Conservation (phyloP, 441 rosid species). For the Erysimum pusillum region DNA sequence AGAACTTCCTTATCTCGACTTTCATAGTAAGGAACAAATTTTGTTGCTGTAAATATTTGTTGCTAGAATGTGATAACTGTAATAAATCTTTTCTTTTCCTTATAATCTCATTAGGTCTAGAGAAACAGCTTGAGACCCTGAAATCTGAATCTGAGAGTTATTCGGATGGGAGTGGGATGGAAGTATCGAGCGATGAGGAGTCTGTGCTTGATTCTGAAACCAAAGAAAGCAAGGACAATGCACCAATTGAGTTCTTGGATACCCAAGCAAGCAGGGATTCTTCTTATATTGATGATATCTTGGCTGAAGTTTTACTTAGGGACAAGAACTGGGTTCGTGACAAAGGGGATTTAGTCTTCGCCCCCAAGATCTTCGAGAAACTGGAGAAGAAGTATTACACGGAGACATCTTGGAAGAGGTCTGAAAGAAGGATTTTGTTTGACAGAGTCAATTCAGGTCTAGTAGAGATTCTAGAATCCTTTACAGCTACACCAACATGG, state of each 20-base stretch:
- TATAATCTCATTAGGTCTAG: slow-evolving; percentile 51
- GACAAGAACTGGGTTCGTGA: slow-evolving; percentile 42
- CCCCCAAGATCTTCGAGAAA: slow-evolving; percentile 60
- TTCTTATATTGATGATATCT: slow-evolving; percentile 71
- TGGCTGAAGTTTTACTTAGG: slow-evolving; percentile 66
- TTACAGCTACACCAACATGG: slow-evolving; percentile 51
- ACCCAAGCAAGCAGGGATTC: slow-evolving; percentile 63
- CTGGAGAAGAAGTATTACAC: slow-evolving; percentile 81
- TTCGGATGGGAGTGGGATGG: slow-evolving; percentile 65
- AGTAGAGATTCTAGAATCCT: slow-evolving; percentile 55
- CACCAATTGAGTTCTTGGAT: slow-evolving; percentile 37
- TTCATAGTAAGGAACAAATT: slow-evolving; percentile 54
- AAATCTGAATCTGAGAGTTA: slow-evolving; percentile 61
- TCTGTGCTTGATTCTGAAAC: slow-evolving; percentile 37
- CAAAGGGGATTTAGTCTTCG: slow-evolving; percentile 48
- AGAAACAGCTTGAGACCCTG: slow-evolving; percentile 57
- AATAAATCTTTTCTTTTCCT: slow-evolving; percentile 3
- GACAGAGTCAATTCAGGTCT: slow-evolving; percentile 69
- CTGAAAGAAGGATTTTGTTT: slow-evolving; percentile 76
- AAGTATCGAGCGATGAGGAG: slow-evolving; percentile 73
- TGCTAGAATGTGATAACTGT: neutral
- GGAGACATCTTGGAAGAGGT: slow-evolving; percentile 69
- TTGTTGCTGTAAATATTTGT: slow-evolving; percentile 20
- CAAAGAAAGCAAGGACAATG: slow-evolving; percentile 50
- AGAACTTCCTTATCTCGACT: slow-evolving; percentile 44